Percentiles rank a stretch among this genome's conserved stretches.
These are phyloP conservation scores for Schizonepeta tenuifolia DNA, from an alignment of 257 asterid genomes.

Conservation along the genomic window DNA sequence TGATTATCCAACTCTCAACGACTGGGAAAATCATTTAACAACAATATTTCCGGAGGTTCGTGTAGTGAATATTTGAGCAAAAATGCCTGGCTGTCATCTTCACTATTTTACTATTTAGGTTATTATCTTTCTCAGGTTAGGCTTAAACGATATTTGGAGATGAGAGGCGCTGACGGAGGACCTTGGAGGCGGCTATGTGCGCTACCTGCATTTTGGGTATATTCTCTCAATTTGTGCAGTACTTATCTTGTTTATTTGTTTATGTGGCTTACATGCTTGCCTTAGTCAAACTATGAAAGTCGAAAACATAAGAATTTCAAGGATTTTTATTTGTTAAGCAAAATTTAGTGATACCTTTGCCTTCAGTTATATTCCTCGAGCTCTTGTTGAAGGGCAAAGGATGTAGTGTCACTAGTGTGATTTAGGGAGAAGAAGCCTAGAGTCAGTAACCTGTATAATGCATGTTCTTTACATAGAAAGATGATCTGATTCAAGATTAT, in stretches of 20 bases:
- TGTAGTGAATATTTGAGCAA: constrained; percentile 32
- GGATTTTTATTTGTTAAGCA: neutral
- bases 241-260: neutral
- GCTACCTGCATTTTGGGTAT: constrained; percentile 96
- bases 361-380: neutral
- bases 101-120: constrained; percentile 16
- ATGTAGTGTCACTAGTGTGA: constrained; percentile 3
- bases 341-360: neutral
- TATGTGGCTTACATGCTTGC: neutral
- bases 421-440: neutral
- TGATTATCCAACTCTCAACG: constrained; percentile 85
- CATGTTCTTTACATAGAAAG: neutral
- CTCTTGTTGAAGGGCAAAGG: neutral
- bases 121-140: constrained; percentile 65
- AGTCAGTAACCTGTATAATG: neutral
- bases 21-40: constrained; percentile 98
- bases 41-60: constrained; percentile 97
- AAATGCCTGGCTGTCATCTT: constrained; percentile 12
- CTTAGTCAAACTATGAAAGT: constrained; percentile 2
- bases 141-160: constrained; percentile 95
- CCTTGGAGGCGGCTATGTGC: constrained; percentile 99
- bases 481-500: constrained; percentile 12
- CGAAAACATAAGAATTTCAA: neutral
- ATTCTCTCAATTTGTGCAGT: neutral
- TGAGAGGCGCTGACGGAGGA: constrained; percentile 99